A percentile compares a stretch with the other conserved stretches of the same genome.
Conservation (phyloP, 345 rosid genomes). For the rapeseed (Brassica napus) region Da-Ae NC_063447.1:61384501-61385000, state of each 20-base stretch:
- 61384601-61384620: constrained; percentile 10
- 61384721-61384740: constrained; percentile 2
- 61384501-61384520: constrained; percentile 11
- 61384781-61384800: background rate
- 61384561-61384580: constrained; percentile 21
- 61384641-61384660: constrained; percentile 7
- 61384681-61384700: background rate
- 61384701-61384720: background rate
- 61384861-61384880: background rate
- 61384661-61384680: background rate
- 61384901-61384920: background rate
- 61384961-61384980: background rate
- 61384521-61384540: constrained; percentile 36
- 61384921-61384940: background rate
- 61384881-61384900: background rate
- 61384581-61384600: constrained; percentile 26
- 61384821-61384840: background rate
- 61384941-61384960: background rate
- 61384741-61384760: background rate
- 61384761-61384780: background rate
- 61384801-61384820: background rate
- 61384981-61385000: background rate
- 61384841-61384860: background rate
- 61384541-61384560: constrained; percentile 28
- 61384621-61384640: constrained; percentile 21